Percentiles rank a stretch among this genome's conserved stretches.
These are phyloP conservation scores for Primulina eburnea DNA, from an alignment of 257 asterid species.

Conservation along the genomic window DNA sequence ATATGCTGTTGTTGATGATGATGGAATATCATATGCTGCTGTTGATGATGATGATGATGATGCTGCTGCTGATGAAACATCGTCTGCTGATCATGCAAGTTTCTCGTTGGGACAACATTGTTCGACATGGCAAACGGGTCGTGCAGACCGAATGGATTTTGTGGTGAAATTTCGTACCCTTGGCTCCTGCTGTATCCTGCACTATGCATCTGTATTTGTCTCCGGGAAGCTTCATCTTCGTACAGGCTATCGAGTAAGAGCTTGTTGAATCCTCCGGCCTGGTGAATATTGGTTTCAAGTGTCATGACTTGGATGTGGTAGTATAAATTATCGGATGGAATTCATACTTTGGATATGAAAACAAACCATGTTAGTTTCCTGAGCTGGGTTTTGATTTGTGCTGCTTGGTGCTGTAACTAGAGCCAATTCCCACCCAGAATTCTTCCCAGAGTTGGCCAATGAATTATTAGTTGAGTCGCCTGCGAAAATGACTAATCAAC, in stretches of 20 bases:
- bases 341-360: background rate
- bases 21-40: conserved; percentile 24
- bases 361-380: conserved; percentile 47
- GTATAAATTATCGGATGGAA: background rate
- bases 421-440: conserved; percentile 85
- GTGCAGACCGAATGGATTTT: conserved; percentile 35
- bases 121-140: conserved; percentile 64
- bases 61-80: conserved; percentile 38
- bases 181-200: conserved; percentile 55
- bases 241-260: conserved; percentile 75
- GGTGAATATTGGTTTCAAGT: background rate
- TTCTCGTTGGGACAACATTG: conserved; percentile 45
- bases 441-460: conserved; percentile 37
- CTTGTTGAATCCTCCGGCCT: conserved; percentile 88
- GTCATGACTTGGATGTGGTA: background rate
- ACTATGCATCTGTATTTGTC: conserved; percentile 54
- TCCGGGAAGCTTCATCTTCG: conserved; percentile 66
- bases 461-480: conserved; percentile 33
- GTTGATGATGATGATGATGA: conserved; percentile 27
- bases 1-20: conserved; percentile 29
- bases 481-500: conserved; percentile 17
- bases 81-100: conserved; percentile 54
- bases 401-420: conserved; percentile 72
- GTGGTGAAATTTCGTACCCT: conserved; percentile 36
- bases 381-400: conserved; percentile 36